Conservation (phyloP, 495 filamentous ascomycete species). For the Penicillium egyptiacum region DNA sequence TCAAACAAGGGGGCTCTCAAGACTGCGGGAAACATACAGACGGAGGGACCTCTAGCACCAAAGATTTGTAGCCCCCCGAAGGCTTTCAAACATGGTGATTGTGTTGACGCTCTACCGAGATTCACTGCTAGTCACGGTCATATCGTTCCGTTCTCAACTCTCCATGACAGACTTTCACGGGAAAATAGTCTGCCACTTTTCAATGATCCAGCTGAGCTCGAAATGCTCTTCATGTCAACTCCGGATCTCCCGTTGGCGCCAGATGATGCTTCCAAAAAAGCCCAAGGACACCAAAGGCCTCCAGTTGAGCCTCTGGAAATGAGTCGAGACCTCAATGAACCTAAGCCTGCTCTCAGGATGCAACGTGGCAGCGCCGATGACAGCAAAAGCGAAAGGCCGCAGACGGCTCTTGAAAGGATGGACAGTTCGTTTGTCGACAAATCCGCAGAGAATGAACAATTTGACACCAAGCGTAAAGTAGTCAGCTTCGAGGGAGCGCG, state of each 20-base stretch:
- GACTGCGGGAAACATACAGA: background rate
- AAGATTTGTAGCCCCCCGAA: background rate
- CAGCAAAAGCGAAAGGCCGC: background rate
- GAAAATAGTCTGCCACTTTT: conserved; percentile 14
- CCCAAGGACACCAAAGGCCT: background rate
- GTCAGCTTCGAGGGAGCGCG: conserved; percentile 30
- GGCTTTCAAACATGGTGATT: background rate
- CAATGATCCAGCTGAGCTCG: conserved; percentile 31
- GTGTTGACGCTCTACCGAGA: conserved; percentile 1
- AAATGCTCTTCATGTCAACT: conserved; percentile 33
- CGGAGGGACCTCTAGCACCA: background rate
- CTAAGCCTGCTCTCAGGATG: background rate
- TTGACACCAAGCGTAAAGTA: conserved; percentile 23
- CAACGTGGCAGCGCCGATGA: background rate
- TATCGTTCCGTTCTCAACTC: conserved; percentile 34
- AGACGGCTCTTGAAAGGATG: background rate
- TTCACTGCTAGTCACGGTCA: conserved; percentile 3
- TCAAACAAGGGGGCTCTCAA: background rate
- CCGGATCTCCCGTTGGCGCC: background rate
- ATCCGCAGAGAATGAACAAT: background rate
- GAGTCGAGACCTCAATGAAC: background rate
- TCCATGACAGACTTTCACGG: conserved; percentile 21
- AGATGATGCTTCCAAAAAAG: background rate
- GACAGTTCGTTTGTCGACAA: background rate
- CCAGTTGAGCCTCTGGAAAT: background rate